A percentile compares a stretch with the other conserved stretches of the same genome.
Conservation (phyloP, 495 filamentous ascomycete species). For the Penicillium verhagenii region DNA sequence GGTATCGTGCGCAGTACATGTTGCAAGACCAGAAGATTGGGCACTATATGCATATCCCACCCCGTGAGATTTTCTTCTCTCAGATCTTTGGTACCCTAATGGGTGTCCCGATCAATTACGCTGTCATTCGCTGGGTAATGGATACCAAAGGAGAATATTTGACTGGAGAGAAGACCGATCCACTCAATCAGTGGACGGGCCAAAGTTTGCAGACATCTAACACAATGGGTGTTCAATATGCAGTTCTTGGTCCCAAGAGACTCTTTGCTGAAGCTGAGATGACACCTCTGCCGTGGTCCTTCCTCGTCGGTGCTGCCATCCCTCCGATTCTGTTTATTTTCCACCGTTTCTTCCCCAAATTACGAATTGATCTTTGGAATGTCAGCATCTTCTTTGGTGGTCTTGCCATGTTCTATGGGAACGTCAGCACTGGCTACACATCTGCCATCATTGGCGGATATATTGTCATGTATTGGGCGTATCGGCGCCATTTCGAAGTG, state of each 20-base stretch:
- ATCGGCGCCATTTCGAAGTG: slow-evolving; percentile 50
- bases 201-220: slow-evolving; percentile 45
- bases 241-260: slow-evolving; percentile 51
- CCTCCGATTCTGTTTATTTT: slow-evolving; percentile 48
- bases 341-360: slow-evolving; percentile 47
- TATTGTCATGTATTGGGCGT: slow-evolving; percentile 55
- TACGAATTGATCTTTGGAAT: slow-evolving; percentile 56
- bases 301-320: slow-evolving; percentile 51
- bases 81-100: slow-evolving; percentile 45
- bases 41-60: slow-evolving; percentile 49
- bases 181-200: slow-evolving; percentile 57
- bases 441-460: slow-evolving; percentile 56
- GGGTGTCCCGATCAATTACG: slow-evolving; percentile 44
- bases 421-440: slow-evolving; percentile 52
- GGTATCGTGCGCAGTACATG: slow-evolving; percentile 54
- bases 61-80: slow-evolving; percentile 40
- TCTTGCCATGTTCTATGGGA: slow-evolving; percentile 35
- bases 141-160: slow-evolving; percentile 53
- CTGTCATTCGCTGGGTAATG: slow-evolving; percentile 46
- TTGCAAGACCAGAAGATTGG: slow-evolving; percentile 49
- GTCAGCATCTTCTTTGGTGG: slow-evolving; percentile 51
- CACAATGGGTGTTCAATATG: slow-evolving; percentile 54
- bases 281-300: slow-evolving; percentile 52
- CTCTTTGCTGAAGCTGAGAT: slow-evolving; percentile 52
- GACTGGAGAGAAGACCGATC: slow-evolving; percentile 48